Base-by-base conservation (phyloP, 2,329 filamentous ascomycete genomes). In the Capronia coronata region DNA sequence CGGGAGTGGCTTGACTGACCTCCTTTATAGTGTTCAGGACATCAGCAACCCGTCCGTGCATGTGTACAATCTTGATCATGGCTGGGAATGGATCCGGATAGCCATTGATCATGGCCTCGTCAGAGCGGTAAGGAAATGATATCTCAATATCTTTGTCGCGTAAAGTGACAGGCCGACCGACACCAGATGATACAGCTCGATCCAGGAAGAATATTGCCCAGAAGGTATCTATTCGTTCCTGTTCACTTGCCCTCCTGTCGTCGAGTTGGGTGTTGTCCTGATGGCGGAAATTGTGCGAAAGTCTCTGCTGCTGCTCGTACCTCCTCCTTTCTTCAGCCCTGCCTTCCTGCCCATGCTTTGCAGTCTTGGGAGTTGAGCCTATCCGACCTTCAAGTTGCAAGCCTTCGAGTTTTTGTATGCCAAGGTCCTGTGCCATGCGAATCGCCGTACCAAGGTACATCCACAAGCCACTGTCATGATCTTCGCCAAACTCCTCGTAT, bases 381-480 rank as follows among this genome's bases (percentile, higher is more conserved):
- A 71, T 70, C 14, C 69, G 71, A 11, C 78, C 78, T 52, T 74
- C 75, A 47, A 77, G 75, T 51, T 71, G 75, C 34, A 94, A 75
- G 0, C 87, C 88, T 56, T 90, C 83, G 13, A 86, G 75, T 56
- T 89, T 94, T 59, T 91, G 86, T 56, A 94, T 74, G 0, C 89
- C 88, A 8, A 94, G 68, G 62, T 89, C 84, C 52, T 87, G 79
- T 0, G 84, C 84, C 80, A 89, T 86, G 3, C 88, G 82, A 52
- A 94, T 94, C 0, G 88, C 84, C 44, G 91, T 83, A 0, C 88
- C 89, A 1, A 94, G 74, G 63, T 94, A 94, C 87, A 94, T 94
- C 88, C 89, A 95, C 5, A 95, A 68, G 0, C 87, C 87, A 64
- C 87, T 94, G 62, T 94, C 89, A 60, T 90, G 86, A 57, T 87